Percentiles rank a stretch among this genome's conserved stretches.
phyloP scores from a whole-genome alignment of 2,329 filamentous ascomycete species.

The Leptographium procerum region DNA sequence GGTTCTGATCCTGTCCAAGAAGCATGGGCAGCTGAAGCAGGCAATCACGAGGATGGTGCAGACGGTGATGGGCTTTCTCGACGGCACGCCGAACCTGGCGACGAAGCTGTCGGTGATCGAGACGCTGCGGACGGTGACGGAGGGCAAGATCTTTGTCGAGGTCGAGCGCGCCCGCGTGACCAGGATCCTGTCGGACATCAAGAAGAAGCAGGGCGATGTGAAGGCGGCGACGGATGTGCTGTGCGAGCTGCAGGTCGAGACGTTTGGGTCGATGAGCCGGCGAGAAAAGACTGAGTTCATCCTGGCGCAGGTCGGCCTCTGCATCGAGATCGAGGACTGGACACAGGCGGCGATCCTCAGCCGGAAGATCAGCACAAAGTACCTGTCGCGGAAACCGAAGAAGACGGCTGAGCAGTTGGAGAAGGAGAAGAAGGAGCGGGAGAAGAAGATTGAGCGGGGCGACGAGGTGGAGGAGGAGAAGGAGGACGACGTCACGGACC shows the following conservation, averaged over 20 bases:
- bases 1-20: constrained; percentile 91
- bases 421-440: constrained; percentile 79
- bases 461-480: constrained; percentile 69
- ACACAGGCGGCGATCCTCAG: constrained; percentile 87
- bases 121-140: constrained; percentile 87
- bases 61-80: constrained; percentile 83
- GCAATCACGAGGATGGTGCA: constrained; percentile 99
- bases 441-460: constrained; percentile 71
- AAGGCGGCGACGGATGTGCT: constrained; percentile 84
- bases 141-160: constrained; percentile 99
- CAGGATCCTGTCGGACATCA: constrained; percentile 91
- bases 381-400: constrained; percentile 81
- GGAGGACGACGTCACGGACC: constrained; percentile 84
- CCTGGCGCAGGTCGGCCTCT: constrained; percentile 83
- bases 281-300: constrained; percentile 99
- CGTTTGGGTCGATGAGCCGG: constrained; percentile 94
- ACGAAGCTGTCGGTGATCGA: constrained; percentile 91
- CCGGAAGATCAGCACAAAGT: constrained; percentile 93
- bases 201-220: constrained; percentile 88
- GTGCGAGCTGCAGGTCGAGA: constrained; percentile 97
- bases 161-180: constrained; percentile 94
- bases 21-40: constrained; percentile 99
- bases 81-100: constrained; percentile 72
- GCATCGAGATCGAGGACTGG: constrained; percentile 94
- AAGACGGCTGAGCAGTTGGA: constrained; percentile 81